Percentiles rank a stretch among this genome's conserved stretches.
phyloP scores from a whole-genome alignment of 2,329 filamentous ascomycete genomes.

The Diplodia scrobiculata region DNA sequence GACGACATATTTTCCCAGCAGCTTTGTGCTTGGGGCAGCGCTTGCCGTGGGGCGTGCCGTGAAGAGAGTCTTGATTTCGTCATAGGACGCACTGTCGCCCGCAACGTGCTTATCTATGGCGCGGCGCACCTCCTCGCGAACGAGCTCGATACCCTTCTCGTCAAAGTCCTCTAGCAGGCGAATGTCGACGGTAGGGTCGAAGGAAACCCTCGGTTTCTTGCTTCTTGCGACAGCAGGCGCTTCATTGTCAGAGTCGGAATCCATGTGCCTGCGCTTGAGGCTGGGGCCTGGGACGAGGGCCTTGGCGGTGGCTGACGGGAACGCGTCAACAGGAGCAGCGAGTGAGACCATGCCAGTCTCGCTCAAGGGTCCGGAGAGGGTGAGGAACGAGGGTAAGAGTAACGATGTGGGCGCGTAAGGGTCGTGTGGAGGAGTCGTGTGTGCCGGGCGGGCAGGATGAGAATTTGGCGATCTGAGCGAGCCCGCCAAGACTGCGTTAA shows the following conservation, averaged over 20 bases:
- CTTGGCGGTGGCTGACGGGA: conserved; percentile 33
- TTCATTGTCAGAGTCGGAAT: conserved; percentile 40
- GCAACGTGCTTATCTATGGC: conserved; percentile 58
- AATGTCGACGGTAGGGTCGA: conserved; percentile 53
- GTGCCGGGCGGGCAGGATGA: conserved; percentile 23
- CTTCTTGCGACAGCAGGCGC: conserved; percentile 36
- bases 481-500: conserved; percentile 1
- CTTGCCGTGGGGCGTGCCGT: conserved; percentile 50
- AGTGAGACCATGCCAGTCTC: conserved; percentile 41
- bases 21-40: conserved; percentile 55
- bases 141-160: conserved; percentile 59
- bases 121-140: conserved; percentile 63
- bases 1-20: conserved; percentile 61
- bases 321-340: conserved; percentile 39
- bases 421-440: conserved; percentile 26
- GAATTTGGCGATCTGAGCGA: conserved; percentile 21
- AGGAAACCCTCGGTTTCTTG: conserved; percentile 54
- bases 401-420: conserved; percentile 9
- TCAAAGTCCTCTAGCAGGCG: conserved; percentile 49
- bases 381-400: not conserved
- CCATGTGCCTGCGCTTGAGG: conserved; percentile 45
- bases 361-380: not conserved
- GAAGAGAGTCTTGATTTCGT: conserved; percentile 59
- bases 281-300: conserved; percentile 37
- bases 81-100: conserved; percentile 60